Conservation (phyloP, 495 filamentous ascomycete genomes). For the Neurospora terricola region DNA sequence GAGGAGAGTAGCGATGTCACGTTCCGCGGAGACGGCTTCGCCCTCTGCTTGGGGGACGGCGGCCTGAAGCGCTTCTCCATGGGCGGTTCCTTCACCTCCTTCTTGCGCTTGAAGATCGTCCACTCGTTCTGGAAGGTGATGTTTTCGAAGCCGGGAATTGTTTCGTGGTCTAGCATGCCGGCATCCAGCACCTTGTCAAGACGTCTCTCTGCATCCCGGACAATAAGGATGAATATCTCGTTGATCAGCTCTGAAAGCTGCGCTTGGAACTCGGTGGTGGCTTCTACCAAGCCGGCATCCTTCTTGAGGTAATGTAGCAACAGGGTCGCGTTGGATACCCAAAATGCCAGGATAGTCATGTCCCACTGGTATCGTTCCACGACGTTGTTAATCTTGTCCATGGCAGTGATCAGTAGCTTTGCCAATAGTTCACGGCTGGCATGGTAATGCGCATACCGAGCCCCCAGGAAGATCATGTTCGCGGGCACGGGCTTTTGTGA, state of each 20-base stretch:
- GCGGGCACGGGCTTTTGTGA: conserved; percentile 96
- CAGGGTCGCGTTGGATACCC: conserved; percentile 95
- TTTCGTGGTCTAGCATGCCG: conserved; percentile 96
- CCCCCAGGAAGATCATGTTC: conserved; percentile 92
- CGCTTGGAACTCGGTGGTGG: conserved; percentile 82
- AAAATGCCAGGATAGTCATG: conserved; percentile 98
- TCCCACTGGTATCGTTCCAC: conserved; percentile 96
- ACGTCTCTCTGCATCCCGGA: conserved; percentile 90
- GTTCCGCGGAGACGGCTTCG: conserved; percentile 85
- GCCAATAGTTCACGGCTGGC: conserved; percentile 75
- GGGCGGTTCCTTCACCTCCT: conserved; percentile 75
- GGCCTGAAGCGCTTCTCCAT: conserved; percentile 88
- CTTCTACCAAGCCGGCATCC: conserved; percentile 68
- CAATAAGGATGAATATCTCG: conserved; percentile 98
- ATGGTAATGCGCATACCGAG: conserved; percentile 95
- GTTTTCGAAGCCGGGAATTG: conserved; percentile 93
- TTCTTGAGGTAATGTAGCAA: conserved; percentile 96
- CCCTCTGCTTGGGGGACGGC: conserved; percentile 87
- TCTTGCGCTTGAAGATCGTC: conserved; percentile 88
- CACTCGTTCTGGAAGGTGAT: conserved; percentile 96
- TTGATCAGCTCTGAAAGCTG: conserved; percentile 93
- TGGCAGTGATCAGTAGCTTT: conserved; percentile 71
- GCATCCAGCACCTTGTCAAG: conserved; percentile 92
- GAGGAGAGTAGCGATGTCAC: conserved; percentile 96
- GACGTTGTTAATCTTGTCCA: conserved; percentile 93